Percentiles rank a stretch among this genome's conserved stretches.
These are phyloP conservation scores for Teunomyces funiuensis DNA, from an alignment of 805 yeast genomes.

Conservation along the genomic window DNA sequence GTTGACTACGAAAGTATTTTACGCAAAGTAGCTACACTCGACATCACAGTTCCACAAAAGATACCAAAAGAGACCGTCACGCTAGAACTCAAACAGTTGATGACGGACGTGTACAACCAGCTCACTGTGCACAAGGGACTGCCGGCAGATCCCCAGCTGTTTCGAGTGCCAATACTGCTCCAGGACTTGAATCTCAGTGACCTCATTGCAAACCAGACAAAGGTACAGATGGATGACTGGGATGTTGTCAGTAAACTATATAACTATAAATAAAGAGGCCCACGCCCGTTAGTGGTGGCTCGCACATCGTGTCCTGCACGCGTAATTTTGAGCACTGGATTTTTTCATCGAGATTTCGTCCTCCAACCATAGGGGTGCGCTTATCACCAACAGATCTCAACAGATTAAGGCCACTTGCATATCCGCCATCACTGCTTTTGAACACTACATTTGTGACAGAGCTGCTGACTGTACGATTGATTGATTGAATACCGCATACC, in stretches of 20 bases:
- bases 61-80: background rate
- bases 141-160: slow-evolving; percentile 8
- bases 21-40: slow-evolving; percentile 13
- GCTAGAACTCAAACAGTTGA: slow-evolving; percentile 24
- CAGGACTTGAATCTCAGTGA: slow-evolving; percentile 22
- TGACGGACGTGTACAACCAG: slow-evolving; percentile 32
- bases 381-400: background rate
- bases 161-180: slow-evolving; percentile 19
- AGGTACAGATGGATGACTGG: slow-evolving; percentile 33
- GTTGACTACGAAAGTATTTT: slow-evolving; percentile 22
- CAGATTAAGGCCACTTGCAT: background rate
- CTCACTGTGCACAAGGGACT: slow-evolving; percentile 16
- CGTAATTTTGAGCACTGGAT: slow-evolving; percentile 2
- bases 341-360: slow-evolving; percentile 1
- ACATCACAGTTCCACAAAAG: slow-evolving; percentile 15
- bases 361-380: slow-evolving; percentile 1
- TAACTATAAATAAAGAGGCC: slow-evolving; percentile 10
- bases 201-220: slow-evolving; percentile 24
- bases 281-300: background rate
- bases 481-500: background rate
- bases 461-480: background rate
- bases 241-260: slow-evolving; percentile 32
- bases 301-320: background rate
- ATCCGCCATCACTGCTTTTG: background rate
- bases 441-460: background rate